Conservation (phyloP, 192 early-diverging fungal species). For the Entophlyctis luteolus region DNA sequence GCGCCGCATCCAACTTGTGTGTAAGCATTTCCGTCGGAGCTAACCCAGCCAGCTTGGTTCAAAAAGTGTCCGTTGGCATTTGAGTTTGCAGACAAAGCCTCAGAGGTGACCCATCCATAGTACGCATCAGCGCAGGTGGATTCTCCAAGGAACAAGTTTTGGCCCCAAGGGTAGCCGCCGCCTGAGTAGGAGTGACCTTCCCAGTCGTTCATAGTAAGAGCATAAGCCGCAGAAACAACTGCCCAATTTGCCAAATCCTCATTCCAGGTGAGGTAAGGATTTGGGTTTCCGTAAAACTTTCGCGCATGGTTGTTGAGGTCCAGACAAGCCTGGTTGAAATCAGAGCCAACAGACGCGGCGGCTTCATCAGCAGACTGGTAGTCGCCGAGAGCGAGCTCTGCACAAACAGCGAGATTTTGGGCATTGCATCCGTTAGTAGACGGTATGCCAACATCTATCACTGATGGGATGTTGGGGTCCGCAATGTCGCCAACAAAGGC, state of each 20-base stretch:
- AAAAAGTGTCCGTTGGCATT: too few relatives aligned
- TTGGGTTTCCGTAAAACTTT: background rate
- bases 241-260: background rate
- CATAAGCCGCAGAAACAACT: background rate
- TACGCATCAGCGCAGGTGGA: conserved; percentile 4
- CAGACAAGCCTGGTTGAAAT: background rate
- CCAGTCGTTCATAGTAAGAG: background rate
- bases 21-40: too few relatives aligned
- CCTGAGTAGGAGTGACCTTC: background rate
- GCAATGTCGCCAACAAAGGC: background rate
- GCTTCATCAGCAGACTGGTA: background rate
- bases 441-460: background rate
- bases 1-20: too few relatives aligned
- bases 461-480: background rate
- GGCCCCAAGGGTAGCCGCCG: background rate
- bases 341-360: background rate
- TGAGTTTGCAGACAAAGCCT: background rate
- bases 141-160: conserved; percentile 3
- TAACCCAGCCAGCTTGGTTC: background rate
- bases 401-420: background rate
- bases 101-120: conserved; percentile 6
- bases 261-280: background rate
- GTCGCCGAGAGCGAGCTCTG: background rate
- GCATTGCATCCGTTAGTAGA: background rate
- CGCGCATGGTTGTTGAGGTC: background rate